Base-by-base conservation (phyloP, 2,329 filamentous ascomycete genomes). In the Colletotrichum navitas region DNA sequence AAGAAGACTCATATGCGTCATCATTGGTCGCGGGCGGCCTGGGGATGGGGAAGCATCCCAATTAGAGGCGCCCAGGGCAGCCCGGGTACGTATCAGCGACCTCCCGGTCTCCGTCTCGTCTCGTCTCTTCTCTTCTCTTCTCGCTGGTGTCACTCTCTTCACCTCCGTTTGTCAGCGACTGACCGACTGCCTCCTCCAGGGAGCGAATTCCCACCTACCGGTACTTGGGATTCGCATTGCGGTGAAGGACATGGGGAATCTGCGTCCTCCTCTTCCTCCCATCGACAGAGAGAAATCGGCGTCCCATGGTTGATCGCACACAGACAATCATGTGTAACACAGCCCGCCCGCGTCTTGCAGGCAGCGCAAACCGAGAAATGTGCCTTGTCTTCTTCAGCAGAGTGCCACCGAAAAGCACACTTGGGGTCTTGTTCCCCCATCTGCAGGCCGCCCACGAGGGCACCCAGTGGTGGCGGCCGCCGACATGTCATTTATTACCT, bases 361-460 rank as follows among this genome's bases (percentile, higher is more conserved):
- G 6, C 49, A 32, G 26, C 49, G 12, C 24, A 29, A 26, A 29
- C 49, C 26, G 12, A 26, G 11, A 51, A 7, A 11, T 5, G 39
- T 18, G 39, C 36, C 16, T 47, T 39, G 21, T 32, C 54, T 69
- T 66, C 55, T 69, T 66, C 54, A 66, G 39, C 62, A 69, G 32
- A 66, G 45, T 66, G 62, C 58, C n/a, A 54, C 54, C 8, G 54
- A 60, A 51, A 51, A 21, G 18, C 62, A 69, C 43, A 26, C 16
- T 32, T 45, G 43, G 14, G 12, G 34, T 36, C 45, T 26, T 55
- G n/a, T 14, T 5, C 14, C 34, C 34, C 24, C 18, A 36, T 21
- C 24, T 41, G 43, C 43, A 52, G 43, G 29, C 26, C 41, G 29
- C 14, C 59, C 51, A 68, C 59, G 59, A 63, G 41, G 39, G 45